phyloP scores from a whole-genome alignment of 192 early-diverging fungal species.

The Rhizoclosmatium sp. region DNA sequence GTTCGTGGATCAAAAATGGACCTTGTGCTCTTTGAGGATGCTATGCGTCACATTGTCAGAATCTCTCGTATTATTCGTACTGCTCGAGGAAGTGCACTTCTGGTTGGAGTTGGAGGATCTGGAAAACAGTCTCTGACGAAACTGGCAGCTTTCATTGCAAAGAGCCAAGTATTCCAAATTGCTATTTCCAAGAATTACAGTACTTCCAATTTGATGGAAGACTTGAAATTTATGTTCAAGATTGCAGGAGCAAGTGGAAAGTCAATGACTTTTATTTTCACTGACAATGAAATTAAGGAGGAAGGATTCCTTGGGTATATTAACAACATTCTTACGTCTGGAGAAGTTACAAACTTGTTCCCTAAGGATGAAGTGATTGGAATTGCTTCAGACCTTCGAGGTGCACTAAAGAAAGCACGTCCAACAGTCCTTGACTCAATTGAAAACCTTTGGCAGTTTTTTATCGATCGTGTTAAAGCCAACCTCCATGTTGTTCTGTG shows the following conservation, averaged over 20 bases:
- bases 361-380: slow-evolving; percentile 70
- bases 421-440: slow-evolving; percentile 66
- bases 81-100: slow-evolving; percentile 64
- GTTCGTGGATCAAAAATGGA: slow-evolving; percentile 71
- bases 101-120: slow-evolving; percentile 74
- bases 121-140: slow-evolving; percentile 73
- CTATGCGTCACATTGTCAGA: slow-evolving; percentile 71
- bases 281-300: slow-evolving; percentile 73
- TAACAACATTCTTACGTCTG: slow-evolving; percentile 73
- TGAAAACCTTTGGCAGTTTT: slow-evolving; percentile 75
- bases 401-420: slow-evolving; percentile 65
- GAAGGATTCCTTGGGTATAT: slow-evolving; percentile 70
- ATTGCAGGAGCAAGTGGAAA: slow-evolving; percentile 66
- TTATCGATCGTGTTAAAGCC: slow-evolving; percentile 71
- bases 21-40: slow-evolving; percentile 73
- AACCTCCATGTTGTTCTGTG: slow-evolving; percentile 72
- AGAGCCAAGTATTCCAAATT: slow-evolving; percentile 70
- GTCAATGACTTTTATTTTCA: slow-evolving; percentile 70
- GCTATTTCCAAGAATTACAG: slow-evolving; percentile 69
- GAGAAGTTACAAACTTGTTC: slow-evolving; percentile 71
- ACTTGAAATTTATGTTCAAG: slow-evolving; percentile 74
- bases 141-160: slow-evolving; percentile 70
- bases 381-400: slow-evolving; percentile 63
- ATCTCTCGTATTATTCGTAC: slow-evolving; percentile 71
- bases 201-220: slow-evolving; percentile 70